Evolutionary conservation across 2,329 filamentous ascomycete species (phyloP), one percentile per base, ranked within the genome.

Genomic region (Ceratocystis alfenasii): DNA sequence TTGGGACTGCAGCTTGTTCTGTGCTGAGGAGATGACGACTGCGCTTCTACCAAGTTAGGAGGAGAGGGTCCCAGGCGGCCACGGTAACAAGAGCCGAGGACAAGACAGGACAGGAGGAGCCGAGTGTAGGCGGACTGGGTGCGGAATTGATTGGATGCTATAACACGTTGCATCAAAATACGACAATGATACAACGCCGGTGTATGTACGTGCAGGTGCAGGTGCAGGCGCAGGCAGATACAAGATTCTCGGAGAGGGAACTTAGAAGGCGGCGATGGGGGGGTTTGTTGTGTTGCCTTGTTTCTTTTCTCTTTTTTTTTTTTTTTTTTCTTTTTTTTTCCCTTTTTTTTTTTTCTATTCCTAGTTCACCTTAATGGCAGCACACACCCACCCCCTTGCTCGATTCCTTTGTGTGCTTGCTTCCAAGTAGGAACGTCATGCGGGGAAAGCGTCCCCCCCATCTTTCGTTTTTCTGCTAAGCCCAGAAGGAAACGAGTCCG

Each of bases 391-490:
- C 53, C 48, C 53, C 53, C 53, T 33, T 57, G 53, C 30, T 57
- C 15, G 10, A 10, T 28, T 57, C 36, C 36, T 12, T 41, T 41
- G 36, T 41, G 33, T 36, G 33, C 33, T 33, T 50, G 46, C 8
- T 50, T 50, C 25, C 50, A 28, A 22, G 53, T 22, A 57, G 12
- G 53, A 57, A n/a, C 53, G 25, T 57, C 53, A 57, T 57, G 53
- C 53, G 53, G 53, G 53, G 53, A 57, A 57, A 57, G 30, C 22
- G 53, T 28, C 22, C 25, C 36, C 36, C 36, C 25, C 53, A 57
- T 57, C 53, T 57, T 57, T n/a, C 46, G 10, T 57, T 57, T 17
- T 55, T 10, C 7, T 57, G 53, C 53, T 57, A 57, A 22, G 53
- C 53, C 53, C 15, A 57, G 53, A 57, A 57, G 25, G 53, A 57